A percentile compares a stretch with the other conserved stretches of the same genome.
phyloP scores from a whole-genome alignment of 768 basidiomycete genomes.

The Tulasnella sp. region DNA sequence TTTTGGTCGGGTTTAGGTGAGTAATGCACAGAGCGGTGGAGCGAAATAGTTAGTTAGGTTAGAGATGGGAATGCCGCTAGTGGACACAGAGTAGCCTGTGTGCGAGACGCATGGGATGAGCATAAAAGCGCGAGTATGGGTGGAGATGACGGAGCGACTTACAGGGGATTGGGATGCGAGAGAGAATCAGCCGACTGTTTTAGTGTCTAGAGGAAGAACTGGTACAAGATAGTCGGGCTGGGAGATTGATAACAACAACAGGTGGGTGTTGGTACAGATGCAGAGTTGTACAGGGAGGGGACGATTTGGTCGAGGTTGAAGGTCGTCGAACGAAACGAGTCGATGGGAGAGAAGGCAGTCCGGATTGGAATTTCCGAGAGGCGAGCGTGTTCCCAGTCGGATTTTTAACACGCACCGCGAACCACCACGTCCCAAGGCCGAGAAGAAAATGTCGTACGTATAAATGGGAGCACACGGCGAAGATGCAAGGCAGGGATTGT shows the following conservation, averaged over 20 bases:
- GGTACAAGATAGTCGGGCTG: constrained; percentile 11
- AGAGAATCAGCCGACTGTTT: constrained; percentile 3
- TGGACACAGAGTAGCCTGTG: constrained; percentile 14
- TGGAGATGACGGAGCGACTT: not conserved
- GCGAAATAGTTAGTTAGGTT: constrained; percentile 7
- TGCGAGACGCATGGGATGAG: not conserved
- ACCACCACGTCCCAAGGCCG: not conserved
- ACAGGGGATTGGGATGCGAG: not conserved
- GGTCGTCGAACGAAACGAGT: constrained; percentile 9
- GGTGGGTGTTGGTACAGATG: not conserved
- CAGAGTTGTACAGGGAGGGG: not conserved
- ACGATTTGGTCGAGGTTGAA: constrained; percentile 7
- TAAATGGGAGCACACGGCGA: not conserved
- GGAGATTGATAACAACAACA: not conserved
- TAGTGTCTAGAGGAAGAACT: constrained; percentile 1
- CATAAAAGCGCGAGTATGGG: not conserved
- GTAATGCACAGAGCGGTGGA: constrained; percentile 12
- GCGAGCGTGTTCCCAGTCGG: constrained; percentile 5
- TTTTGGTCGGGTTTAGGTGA: not conserved
- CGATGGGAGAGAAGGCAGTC: not conserved
- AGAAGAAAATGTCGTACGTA: not conserved
- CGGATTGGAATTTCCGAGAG: constrained; percentile 11
- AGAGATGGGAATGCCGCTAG: constrained; percentile 9
- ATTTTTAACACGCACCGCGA: not conserved
- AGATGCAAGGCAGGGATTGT: not conserved